Conservation (phyloP, 192 early-diverging fungal species). For the Backusella macrospora region DNA sequence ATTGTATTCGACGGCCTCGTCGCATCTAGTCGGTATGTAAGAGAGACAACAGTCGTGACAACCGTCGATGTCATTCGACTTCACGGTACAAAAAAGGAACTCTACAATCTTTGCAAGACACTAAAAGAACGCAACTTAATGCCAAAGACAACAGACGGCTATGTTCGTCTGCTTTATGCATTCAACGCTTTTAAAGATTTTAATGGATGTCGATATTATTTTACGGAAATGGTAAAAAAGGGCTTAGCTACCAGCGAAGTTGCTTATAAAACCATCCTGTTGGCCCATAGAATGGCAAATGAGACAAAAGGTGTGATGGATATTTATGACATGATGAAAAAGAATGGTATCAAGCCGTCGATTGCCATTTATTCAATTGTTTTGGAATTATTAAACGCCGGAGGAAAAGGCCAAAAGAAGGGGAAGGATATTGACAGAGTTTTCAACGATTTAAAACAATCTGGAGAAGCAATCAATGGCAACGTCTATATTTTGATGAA, state of each 20-base stretch:
- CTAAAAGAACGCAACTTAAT: not conserved
- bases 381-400: not conserved
- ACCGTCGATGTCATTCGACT: conserved; percentile 32
- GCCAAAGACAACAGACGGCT: not conserved
- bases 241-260: not conserved
- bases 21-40: not conserved
- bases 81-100: conserved; percentile 11
- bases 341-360: not conserved
- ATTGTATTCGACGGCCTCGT: conserved; percentile 23
- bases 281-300: not conserved
- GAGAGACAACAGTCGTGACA: conserved; percentile 18
- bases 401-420: not conserved
- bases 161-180: conserved; percentile 26
- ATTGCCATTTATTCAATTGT: conserved; percentile 7
- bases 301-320: not conserved
- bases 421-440: conserved; percentile 2
- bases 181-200: conserved; percentile 19
- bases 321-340: conserved; percentile 34
- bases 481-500: conserved; percentile 23
- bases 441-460: not conserved
- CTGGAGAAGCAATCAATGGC: not conserved
- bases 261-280: conserved; percentile 38
- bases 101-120: conserved; percentile 4
- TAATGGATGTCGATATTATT: not conserved
- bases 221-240: conserved; percentile 25